phyloP scores from a whole-genome alignment of 2,329 filamentous ascomycete species.

The Ampelomyces quisqualis region DNA sequence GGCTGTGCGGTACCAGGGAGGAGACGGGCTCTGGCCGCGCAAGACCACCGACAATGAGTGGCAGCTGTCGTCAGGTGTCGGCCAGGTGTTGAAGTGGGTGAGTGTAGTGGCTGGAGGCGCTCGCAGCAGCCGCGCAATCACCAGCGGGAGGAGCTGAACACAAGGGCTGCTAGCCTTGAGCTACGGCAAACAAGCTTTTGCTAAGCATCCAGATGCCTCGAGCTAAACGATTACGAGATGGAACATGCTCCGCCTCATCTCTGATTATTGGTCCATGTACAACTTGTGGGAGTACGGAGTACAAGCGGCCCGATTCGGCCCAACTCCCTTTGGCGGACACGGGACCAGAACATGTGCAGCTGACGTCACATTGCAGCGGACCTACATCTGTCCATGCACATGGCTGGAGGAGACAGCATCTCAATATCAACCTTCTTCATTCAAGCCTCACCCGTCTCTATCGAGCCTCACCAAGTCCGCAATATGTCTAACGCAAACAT shows the following conservation, averaged over 20 bases:
- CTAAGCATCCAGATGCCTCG: constrained; percentile 15
- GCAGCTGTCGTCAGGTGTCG: background rate
- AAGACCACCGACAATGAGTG: too few relatives aligned
- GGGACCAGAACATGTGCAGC: background rate
- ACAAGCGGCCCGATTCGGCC: background rate
- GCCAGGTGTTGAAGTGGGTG: background rate
- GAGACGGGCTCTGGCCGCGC: too few relatives aligned
- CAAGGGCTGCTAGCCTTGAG: constrained; percentile 6
- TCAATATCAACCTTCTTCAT: too few relatives aligned
- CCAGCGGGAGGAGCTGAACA: constrained; percentile 15
- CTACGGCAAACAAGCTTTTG: constrained; percentile 19
- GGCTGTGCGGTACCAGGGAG: background rate
- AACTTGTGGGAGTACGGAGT: too few relatives aligned
- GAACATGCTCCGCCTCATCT: background rate
- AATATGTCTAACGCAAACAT: too few relatives aligned
- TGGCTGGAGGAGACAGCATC: background rate
- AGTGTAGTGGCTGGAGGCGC: background rate
- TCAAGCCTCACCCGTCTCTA: too few relatives aligned
- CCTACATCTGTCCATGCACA: background rate
- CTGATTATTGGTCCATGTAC: background rate
- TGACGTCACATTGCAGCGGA: constrained; percentile 2
- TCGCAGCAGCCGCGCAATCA: background rate
- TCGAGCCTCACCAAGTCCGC: too few relatives aligned
- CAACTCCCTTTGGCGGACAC: background rate
- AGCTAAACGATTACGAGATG: background rate